A percentile compares a stretch with the other conserved stretches of the same genome.
These are phyloP conservation scores for Agaricus subrufescens DNA, from an alignment of 768 basidiomycete species.

Conservation along the genomic window DNA sequence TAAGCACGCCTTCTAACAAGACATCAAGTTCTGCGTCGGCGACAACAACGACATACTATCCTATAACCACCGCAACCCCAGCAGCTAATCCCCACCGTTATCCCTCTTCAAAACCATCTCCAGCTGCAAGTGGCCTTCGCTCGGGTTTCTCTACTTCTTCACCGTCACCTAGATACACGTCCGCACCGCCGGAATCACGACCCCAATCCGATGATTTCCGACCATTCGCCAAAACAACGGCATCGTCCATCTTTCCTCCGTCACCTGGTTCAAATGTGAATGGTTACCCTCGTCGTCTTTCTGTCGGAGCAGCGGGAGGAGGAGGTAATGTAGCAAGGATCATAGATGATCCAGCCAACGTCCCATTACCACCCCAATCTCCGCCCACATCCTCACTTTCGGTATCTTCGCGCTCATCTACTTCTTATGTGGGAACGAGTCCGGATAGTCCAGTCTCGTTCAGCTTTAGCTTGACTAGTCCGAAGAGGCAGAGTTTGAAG, in stretches of 20 bases:
- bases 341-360: constrained; percentile 49
- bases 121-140: constrained; percentile 24
- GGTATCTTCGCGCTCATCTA: constrained; percentile 73
- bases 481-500: constrained; percentile 21
- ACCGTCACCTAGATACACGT: constrained; percentile 4
- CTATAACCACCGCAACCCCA: constrained; percentile 51
- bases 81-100: constrained; percentile 60
- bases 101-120: constrained; percentile 26
- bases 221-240: constrained; percentile 7
- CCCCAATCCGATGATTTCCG: constrained; percentile 11
- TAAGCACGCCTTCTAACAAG: constrained; percentile 19
- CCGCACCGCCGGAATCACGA: background rate
- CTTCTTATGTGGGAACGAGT: constrained; percentile 22
- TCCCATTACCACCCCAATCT: constrained; percentile 65
- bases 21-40: constrained; percentile 20
- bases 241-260: constrained; percentile 1
- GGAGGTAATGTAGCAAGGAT: constrained; percentile 8
- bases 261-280: constrained; percentile 13
- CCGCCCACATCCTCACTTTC: constrained; percentile 70
- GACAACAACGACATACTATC: constrained; percentile 25
- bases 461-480: constrained; percentile 6
- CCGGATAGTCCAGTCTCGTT: constrained; percentile 21
- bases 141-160: constrained; percentile 22
- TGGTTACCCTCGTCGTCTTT: background rate
- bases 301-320: no score